These are phyloP conservation scores for Cryptococcus deneoformans DNA, from an alignment of 1,284 basidiomycete species.

Conservation along the genomic window DNA sequence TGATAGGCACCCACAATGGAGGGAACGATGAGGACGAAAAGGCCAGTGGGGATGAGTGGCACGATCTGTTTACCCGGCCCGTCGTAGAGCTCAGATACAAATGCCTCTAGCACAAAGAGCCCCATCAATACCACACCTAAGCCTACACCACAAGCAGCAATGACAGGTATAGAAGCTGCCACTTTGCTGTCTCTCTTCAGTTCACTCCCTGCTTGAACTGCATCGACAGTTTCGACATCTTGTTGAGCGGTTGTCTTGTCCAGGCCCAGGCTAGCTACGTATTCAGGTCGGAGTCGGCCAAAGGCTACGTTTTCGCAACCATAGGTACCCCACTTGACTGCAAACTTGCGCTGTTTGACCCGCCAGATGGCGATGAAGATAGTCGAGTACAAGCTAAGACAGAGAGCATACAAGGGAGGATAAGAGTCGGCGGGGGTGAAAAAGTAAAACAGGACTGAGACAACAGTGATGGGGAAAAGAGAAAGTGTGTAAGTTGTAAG, in stretches of 20 bases:
- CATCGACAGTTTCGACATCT: constrained; percentile 22
- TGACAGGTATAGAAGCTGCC: constrained; percentile 71
- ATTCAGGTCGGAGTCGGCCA: constrained; percentile 69
- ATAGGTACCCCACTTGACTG: constrained; percentile 73
- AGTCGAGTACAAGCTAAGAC: constrained; percentile 75
- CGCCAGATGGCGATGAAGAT: constrained; percentile 89
- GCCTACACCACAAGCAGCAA: constrained; percentile 67
- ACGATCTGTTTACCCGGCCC: constrained; percentile 73
- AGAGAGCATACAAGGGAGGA: constrained; percentile 70
- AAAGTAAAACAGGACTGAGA: constrained; percentile 40
- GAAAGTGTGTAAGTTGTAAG: constrained; percentile 76
- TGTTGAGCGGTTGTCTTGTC: constrained; percentile 30
- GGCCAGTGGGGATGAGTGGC: constrained; percentile 76
- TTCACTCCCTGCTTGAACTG: constrained; percentile 32
- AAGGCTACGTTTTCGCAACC: constrained; percentile 66
- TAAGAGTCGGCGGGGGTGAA: constrained; percentile 61
- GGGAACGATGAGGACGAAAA: constrained; percentile 81
- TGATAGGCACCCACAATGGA: constrained; percentile 78
- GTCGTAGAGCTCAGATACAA: constrained; percentile 77
- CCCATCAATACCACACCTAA: constrained; percentile 69
- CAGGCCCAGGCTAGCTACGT: constrained; percentile 51
- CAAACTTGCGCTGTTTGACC: constrained; percentile 71
- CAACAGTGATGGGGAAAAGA: constrained; percentile 57
- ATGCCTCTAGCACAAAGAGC: constrained; percentile 84
- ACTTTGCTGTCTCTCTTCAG: constrained; percentile 71